Conservation (phyloP, 768 basidiomycete species). For the Rhodosporidiobolus sp. region DNA sequence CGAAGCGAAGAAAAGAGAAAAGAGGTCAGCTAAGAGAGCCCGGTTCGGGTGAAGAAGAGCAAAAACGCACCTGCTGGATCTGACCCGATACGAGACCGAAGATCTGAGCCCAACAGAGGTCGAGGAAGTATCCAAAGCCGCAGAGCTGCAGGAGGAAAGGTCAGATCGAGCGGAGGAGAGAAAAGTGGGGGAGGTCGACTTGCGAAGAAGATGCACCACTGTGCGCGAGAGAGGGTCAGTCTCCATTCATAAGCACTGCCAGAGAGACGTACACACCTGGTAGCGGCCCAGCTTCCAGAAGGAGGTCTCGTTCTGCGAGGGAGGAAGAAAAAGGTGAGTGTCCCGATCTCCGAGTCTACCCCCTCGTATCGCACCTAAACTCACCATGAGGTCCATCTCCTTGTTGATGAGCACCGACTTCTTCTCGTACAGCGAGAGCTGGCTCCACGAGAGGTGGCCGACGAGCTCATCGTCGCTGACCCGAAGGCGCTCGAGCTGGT, state of each 20-base stretch:
- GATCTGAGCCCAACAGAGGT: conserved; percentile 48
- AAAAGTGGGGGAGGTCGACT: neutral
- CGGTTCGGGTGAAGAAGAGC: neutral
- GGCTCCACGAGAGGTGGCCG: conserved; percentile 5
- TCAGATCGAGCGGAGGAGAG: neutral
- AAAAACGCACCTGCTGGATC: conserved; percentile 25
- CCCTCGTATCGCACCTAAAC: neutral
- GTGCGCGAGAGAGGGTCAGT: neutral
- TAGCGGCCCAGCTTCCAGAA: conserved; percentile 46
- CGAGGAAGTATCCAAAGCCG: conserved; percentile 50
- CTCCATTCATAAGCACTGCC: neutral
- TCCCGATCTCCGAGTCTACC: neutral
- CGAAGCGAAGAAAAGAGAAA: conserved; percentile 31
- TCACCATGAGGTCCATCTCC: conserved; percentile 46
- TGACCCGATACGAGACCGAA: conserved; percentile 44
- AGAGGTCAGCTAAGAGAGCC: neutral
- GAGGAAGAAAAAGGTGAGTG: no score
- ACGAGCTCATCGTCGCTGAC: conserved; percentile 13
- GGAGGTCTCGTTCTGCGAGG: conserved; percentile 10
- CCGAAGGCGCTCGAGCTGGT: conserved; percentile 19
- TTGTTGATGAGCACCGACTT: conserved; percentile 47
- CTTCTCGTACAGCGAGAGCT: conserved; percentile 46
- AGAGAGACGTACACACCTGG: conserved; percentile 33
- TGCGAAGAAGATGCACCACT: conserved; percentile 47
- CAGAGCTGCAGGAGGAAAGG: conserved; percentile 36